Conservation (phyloP, 805 yeast species). For the Kazachstania psychrophila region DNA sequence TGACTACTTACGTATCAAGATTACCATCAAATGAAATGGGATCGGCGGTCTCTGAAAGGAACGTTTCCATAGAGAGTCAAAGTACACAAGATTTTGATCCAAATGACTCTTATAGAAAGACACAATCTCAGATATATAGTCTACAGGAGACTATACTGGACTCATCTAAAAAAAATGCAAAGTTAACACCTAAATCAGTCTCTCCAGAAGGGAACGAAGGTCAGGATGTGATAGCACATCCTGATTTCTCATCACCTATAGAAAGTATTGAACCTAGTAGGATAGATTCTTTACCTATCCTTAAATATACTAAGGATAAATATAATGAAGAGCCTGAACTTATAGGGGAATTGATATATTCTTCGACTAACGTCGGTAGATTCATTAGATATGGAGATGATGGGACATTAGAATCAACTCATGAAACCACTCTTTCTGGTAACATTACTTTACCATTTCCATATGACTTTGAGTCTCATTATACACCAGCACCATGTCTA, state of each 20-base stretch:
- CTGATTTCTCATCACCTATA: background rate
- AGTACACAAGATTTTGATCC: constrained; percentile 4
- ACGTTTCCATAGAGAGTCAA: no score
- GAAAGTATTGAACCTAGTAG: background rate
- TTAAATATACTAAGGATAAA: constrained; percentile 6
- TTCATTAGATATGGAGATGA: background rate
- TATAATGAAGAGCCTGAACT: constrained; percentile 5
- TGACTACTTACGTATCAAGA: no score
- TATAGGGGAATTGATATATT: constrained; percentile 15
- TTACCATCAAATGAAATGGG: no score
- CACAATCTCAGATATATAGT: constrained; percentile 27
- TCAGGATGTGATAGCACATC: background rate
- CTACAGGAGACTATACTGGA: constrained; percentile 29
- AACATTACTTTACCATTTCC: constrained; percentile 8
- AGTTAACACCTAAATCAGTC: background rate
- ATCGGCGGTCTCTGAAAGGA: no score
- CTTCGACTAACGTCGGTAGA: constrained; percentile 7
- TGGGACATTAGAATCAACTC: no score
- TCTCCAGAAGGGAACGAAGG: background rate
- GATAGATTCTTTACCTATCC: constrained; percentile 7
- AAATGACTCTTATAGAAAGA: constrained; percentile 22
- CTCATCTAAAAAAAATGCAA: constrained; percentile 12
- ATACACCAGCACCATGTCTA: constrained; percentile 20
- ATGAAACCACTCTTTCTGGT: no score
- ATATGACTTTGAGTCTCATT: background rate